phyloP scores from a whole-genome alignment of 169 alveolate species.

The Amoebophrya sp. region DNA sequence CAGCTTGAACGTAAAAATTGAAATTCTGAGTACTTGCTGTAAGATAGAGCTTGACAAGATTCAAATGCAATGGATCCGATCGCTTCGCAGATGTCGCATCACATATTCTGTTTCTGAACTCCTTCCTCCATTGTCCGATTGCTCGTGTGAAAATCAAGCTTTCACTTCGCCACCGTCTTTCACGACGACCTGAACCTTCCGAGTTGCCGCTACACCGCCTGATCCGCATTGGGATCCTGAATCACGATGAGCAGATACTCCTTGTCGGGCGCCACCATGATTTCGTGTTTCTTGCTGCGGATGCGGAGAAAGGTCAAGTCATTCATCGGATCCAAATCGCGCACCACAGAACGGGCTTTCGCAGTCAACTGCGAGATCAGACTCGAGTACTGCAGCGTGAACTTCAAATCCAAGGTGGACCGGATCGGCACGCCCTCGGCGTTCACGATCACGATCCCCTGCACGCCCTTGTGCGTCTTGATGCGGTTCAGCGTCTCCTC shows the following conservation, averaged over 20 bases:
- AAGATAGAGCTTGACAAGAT: too few relatives aligned
- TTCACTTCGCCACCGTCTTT: too few relatives aligned
- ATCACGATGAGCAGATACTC: constrained; percentile 81
- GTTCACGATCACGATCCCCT: constrained; percentile 76
- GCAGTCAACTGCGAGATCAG: constrained; percentile 62
- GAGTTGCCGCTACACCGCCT: neutral
- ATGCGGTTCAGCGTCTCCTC: constrained; percentile 85
- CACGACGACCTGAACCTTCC: too few relatives aligned
- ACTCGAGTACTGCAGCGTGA: constrained; percentile 56
- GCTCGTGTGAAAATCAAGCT: too few relatives aligned
- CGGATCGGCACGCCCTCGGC: constrained; percentile 61
- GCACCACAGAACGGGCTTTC: constrained; percentile 63
- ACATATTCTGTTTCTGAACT: too few relatives aligned
- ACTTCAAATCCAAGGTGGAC: constrained; percentile 59
- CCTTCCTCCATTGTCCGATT: too few relatives aligned
- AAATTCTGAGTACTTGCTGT: too few relatives aligned
- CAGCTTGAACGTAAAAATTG: too few relatives aligned
- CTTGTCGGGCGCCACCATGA: constrained; percentile 86
- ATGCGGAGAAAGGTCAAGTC: constrained; percentile 78
- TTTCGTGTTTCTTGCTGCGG: constrained; percentile 79
- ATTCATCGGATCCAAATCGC: constrained; percentile 73
- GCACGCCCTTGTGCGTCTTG: constrained; percentile 81
- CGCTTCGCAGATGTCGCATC: too few relatives aligned
- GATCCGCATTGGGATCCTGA: constrained; percentile 75
- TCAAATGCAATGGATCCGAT: too few relatives aligned